phyloP scores from a whole-genome alignment of 257 asterid species.

The Henckelia pumila region DNA sequence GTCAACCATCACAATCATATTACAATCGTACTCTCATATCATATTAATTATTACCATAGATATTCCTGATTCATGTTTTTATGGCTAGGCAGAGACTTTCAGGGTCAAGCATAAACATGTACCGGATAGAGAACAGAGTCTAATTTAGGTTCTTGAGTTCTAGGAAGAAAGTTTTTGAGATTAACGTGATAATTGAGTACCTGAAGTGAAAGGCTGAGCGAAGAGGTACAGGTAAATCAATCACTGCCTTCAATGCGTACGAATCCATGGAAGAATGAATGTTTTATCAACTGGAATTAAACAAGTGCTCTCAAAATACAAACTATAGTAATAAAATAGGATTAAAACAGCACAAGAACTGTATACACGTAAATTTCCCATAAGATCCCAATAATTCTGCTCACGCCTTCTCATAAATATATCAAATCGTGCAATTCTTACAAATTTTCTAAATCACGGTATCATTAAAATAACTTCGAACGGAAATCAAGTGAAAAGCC shows the following conservation, averaged over 20 bases:
- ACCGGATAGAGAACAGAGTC: constrained; percentile 1
- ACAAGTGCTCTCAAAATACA: constrained; percentile 12
- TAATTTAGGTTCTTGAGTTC: not conserved
- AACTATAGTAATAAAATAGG: constrained; percentile 7
- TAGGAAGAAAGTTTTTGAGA: constrained; percentile 1
- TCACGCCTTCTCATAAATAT: too few relatives aligned
- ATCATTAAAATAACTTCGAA: not conserved
- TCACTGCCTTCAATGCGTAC: constrained; percentile 66
- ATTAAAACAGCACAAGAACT: not conserved
- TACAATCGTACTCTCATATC: not conserved
- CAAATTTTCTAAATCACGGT: not conserved
- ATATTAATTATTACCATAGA: too few relatives aligned
- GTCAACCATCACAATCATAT: too few relatives aligned
- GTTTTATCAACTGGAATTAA: constrained; percentile 26
- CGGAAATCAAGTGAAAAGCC: too few relatives aligned
- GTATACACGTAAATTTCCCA: too few relatives aligned
- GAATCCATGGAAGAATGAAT: constrained; percentile 44
- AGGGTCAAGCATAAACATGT: not conserved
- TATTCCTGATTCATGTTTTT: too few relatives aligned
- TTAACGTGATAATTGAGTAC: constrained; percentile 35
- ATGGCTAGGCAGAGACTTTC: not conserved
- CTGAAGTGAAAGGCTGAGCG: constrained; percentile 75
- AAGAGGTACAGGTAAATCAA: constrained; percentile 74
- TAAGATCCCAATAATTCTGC: too few relatives aligned
- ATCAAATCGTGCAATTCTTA: not conserved